These are phyloP conservation scores for Purshia tridentata DNA, from an alignment of 306 rosid species.

Conservation along the genomic window DNA sequence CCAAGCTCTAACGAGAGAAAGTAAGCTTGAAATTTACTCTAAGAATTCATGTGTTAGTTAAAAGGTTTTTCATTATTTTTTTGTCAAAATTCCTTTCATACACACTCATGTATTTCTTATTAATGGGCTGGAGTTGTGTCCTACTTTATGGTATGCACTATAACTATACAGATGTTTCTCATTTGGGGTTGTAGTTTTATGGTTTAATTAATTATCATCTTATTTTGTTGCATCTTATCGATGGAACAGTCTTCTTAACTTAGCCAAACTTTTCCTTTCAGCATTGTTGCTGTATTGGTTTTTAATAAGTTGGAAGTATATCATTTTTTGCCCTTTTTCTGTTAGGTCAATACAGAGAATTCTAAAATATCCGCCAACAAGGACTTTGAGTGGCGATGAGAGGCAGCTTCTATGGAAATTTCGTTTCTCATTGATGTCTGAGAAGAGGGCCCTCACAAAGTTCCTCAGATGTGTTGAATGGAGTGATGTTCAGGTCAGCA, in stretches of 20 bases:
- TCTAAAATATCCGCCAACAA: slow-evolving; percentile 92
- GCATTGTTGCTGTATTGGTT: neutral
- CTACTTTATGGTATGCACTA: neutral
- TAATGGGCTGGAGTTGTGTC: neutral
- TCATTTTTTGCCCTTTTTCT: slow-evolving; percentile 25
- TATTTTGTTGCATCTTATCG: neutral
- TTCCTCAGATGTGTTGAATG: slow-evolving; percentile 97
- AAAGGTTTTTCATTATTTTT: neutral
- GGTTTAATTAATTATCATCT: neutral
- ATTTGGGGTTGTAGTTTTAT: neutral
- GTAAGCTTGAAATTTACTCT: slow-evolving; percentile 51
- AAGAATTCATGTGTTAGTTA: neutral
- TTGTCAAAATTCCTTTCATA: neutral
- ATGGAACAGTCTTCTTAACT: neutral
- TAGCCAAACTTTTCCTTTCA: neutral
- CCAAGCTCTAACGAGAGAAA: slow-evolving; percentile 92
- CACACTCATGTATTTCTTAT: slow-evolving; percentile 3
- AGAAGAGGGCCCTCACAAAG: slow-evolving; percentile 98
- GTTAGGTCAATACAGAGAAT: slow-evolving; percentile 85
- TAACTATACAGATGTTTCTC: neutral
- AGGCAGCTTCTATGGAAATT: slow-evolving; percentile 98
- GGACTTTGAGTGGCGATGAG: slow-evolving; percentile 95
- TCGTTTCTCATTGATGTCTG: slow-evolving; percentile 97
- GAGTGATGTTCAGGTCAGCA: slow-evolving; percentile 92
- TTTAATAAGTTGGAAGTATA: slow-evolving; percentile 9